Conservation (phyloP, 441 rosid genomes). For the Euphorbia celastroides region DNA sequence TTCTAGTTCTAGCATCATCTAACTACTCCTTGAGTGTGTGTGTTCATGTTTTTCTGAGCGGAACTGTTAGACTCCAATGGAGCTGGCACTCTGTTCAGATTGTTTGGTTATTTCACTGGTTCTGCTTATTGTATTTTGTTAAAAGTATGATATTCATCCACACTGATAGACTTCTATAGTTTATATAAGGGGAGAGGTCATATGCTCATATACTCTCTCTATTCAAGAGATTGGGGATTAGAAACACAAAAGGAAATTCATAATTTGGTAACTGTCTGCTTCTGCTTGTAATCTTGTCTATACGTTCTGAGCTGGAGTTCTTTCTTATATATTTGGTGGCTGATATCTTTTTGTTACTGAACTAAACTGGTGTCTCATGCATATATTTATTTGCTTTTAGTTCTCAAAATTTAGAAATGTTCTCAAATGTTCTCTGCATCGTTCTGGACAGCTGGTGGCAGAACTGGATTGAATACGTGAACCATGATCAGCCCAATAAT, state of each 20-base stretch:
- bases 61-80: not conserved
- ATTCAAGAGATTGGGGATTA: too few relatives aligned
- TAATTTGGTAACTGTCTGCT: not conserved
- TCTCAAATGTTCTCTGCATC: not conserved
- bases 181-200: not conserved
- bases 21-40: too few relatives aligned
- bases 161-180: not conserved
- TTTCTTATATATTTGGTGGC: conserved; percentile 6
- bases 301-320: not conserved
- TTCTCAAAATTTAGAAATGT: not conserved
- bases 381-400: not conserved
- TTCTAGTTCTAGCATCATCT: not conserved
- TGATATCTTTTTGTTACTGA: not conserved
- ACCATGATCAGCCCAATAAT: conserved; percentile 64
- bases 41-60: not conserved
- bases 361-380: not conserved
- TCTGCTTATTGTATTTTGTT: not conserved
- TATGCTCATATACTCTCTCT: not conserved
- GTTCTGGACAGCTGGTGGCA: conserved; percentile 84
- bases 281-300: not conserved
- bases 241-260: too few relatives aligned
- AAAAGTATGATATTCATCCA: not conserved
- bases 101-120: not conserved
- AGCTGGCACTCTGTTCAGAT: not conserved
- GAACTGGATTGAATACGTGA: conserved; percentile 91